Evolutionary conservation across 2,329 filamentous ascomycete species (phyloP).

Genomic region (Neocucurbitaria cava): DNA sequence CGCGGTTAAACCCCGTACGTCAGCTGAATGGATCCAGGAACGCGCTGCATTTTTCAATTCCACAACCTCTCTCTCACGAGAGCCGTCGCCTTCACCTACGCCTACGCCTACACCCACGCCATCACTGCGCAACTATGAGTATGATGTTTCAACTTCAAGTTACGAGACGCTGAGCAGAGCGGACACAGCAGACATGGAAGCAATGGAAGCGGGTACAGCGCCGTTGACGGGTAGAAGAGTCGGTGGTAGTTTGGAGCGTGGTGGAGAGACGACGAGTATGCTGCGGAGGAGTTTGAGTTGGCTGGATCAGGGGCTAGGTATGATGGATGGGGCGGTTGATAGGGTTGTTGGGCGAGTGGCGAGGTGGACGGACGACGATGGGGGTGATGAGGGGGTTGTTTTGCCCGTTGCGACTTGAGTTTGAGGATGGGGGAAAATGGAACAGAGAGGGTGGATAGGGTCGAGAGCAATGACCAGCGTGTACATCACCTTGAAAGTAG

Average conservation of each 20-base stretch:
- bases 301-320: constrained; percentile 23
- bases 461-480: neutral
- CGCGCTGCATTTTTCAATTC: constrained; percentile 16
- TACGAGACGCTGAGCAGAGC: neutral
- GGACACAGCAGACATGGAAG: constrained; percentile 1
- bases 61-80: no score
- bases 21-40: constrained; percentile 13
- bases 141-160: neutral
- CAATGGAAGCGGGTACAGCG: constrained; percentile 10
- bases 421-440: constrained; percentile 6
- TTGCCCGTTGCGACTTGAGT: constrained; percentile 22
- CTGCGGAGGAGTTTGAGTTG: constrained; percentile 13
- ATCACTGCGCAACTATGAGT: neutral
- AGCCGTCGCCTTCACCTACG: neutral
- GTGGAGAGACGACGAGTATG: neutral
- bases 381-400: constrained; percentile 24
- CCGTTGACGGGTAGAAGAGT: neutral
- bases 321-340: constrained; percentile 31
- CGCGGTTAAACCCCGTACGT: neutral
- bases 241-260: neutral
- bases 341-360: constrained; percentile 23
- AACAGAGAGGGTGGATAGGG: neutral
- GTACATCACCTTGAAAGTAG: no score
- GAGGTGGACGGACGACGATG: constrained; percentile 34
- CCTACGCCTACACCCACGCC: neutral